Conservation (phyloP, 2,329 filamentous ascomycete genomes). For the Elsinoe australis region DNA sequence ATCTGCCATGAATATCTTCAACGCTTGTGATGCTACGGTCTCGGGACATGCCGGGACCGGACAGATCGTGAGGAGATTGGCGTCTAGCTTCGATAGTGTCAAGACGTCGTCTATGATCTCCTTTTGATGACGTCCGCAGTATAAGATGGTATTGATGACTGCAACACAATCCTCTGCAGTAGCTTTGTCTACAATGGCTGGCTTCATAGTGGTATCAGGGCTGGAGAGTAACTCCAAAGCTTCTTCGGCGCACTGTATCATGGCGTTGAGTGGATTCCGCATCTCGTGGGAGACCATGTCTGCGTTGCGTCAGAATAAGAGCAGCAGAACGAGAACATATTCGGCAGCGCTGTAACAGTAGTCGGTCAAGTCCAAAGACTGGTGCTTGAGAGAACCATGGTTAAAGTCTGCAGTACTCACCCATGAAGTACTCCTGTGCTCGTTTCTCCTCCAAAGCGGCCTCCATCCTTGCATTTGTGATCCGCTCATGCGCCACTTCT, state of each 20-base stretch:
- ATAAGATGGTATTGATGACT: constrained; percentile 25
- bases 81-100: constrained; percentile 32
- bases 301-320: constrained; percentile 18
- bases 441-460: constrained; percentile 32
- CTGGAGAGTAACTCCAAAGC: constrained; percentile 13
- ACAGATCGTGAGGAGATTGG: constrained; percentile 18
- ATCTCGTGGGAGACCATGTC: constrained; percentile 35
- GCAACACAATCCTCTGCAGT: constrained; percentile 17
- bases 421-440: constrained; percentile 32
- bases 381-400: no score
- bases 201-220: not conserved
- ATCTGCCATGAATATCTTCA: constrained; percentile 24
- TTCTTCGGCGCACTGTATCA: constrained; percentile 35
- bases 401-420: no score
- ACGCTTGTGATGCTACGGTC: constrained; percentile 18
- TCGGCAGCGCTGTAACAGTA: no score
- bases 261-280: constrained; percentile 23
- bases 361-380: no score
- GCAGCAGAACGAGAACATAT: not conserved
- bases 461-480: constrained; percentile 28
- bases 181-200: not conserved
- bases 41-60: constrained; percentile 19
- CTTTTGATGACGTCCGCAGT: constrained; percentile 26
- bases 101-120: constrained; percentile 40
- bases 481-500: constrained; percentile 37